Conservation (phyloP, 441 rosid genomes). For the Erodium chrysanthum region DNA sequence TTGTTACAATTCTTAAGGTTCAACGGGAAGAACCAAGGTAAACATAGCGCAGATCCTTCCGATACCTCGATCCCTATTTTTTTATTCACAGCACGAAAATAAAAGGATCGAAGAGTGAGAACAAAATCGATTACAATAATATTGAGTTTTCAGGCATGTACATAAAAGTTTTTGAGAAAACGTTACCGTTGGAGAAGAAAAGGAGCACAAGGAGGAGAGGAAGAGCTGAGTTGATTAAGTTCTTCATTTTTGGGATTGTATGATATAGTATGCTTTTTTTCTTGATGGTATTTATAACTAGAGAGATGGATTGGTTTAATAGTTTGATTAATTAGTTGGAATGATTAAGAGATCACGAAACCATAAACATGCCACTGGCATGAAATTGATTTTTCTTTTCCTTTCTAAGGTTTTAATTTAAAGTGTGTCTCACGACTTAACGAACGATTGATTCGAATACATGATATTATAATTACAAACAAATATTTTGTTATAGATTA, state of each 20-base stretch:
- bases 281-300: not conserved
- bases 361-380: not conserved
- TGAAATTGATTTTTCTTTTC: not conserved
- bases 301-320: not conserved
- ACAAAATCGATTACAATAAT: too few species aligned
- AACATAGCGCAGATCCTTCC: not conserved
- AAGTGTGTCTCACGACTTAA: too few species aligned
- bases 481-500: too few species aligned
- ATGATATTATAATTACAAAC: too few species aligned
- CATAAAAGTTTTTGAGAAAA: too few species aligned
- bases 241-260: not conserved
- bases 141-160: too few species aligned
- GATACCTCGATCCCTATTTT: not conserved
- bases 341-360: not conserved
- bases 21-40: not conserved
- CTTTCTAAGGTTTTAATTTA: too few species aligned
- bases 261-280: not conserved
- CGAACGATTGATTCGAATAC: too few species aligned
- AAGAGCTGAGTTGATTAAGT: not conserved
- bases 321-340: not conserved
- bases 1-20: not conserved
- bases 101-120: too few species aligned
- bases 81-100: not conserved
- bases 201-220: not conserved
- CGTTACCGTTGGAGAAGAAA: not conserved